phyloP scores from a whole-genome alignment of 163 green algal species.

The Volvox carteri region DNA sequence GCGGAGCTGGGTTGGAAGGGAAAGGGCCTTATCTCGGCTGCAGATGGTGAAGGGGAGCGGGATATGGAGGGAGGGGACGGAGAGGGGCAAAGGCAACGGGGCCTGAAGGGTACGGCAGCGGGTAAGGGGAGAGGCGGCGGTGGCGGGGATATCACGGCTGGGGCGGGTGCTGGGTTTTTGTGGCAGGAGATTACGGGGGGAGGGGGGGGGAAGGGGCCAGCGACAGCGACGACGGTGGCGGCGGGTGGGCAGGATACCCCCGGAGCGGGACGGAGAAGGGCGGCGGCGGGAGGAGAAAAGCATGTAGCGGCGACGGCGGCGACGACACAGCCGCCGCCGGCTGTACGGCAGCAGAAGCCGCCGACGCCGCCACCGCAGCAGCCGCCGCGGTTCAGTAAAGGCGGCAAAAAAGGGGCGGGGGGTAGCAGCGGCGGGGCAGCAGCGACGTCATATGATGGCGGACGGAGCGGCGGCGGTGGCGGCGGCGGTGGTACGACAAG shows the following conservation, averaged over 20 bases:
- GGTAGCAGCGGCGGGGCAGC: background rate
- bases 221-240: background rate
- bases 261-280: background rate
- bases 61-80: conserved; percentile 4
- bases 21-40: conserved; percentile 78
- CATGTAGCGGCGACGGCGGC: background rate
- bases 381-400: background rate
- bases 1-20: conserved; percentile 84
- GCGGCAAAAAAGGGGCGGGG: conserved; percentile 3
- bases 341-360: background rate
- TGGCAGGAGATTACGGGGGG: conserved; percentile 28
- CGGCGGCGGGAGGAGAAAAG: background rate
- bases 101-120: background rate
- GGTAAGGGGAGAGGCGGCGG: background rate
- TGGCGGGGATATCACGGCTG: background rate
- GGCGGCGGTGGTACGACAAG: background rate
- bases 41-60: conserved; percentile 35
- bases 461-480: background rate
- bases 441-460: background rate
- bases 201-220: background rate
- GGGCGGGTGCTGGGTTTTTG: conserved; percentile 15
- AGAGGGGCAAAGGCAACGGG: background rate
- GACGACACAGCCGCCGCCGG: background rate
- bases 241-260: background rate
- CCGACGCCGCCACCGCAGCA: background rate